phyloP scores from a whole-genome alignment of 140 eudicot species.

The Bidens hawaiensis region DNA sequence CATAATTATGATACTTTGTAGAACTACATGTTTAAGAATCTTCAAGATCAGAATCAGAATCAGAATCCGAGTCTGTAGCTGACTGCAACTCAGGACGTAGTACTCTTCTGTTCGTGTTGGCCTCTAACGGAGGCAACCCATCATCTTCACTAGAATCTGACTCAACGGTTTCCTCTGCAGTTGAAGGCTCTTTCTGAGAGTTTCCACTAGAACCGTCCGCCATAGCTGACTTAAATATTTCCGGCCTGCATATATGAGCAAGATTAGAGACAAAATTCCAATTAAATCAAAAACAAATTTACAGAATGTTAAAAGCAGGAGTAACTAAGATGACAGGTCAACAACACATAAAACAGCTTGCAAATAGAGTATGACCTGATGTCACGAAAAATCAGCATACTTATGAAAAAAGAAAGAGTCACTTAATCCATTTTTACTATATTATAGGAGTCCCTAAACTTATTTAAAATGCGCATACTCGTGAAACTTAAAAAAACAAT shows the following conservation, averaged over 20 bases:
- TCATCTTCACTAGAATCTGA: slow-evolving; percentile 57
- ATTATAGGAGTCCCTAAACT: not conserved
- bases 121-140: slow-evolving; percentile 74
- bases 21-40: slow-evolving; percentile 10
- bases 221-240: slow-evolving; percentile 34
- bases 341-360: not conserved
- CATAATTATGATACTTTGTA: not conserved
- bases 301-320: not conserved
- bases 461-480: not conserved
- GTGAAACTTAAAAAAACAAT: not conserved
- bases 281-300: no score
- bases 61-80: slow-evolving; percentile 33
- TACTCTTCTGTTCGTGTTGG: slow-evolving; percentile 61
- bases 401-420: no score
- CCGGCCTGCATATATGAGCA: slow-evolving; percentile 53
- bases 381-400: not conserved
- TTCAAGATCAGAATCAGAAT: slow-evolving; percentile 35
- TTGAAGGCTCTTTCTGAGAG: slow-evolving; percentile 15
- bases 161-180: slow-evolving; percentile 35
- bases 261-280: not conserved
- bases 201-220: slow-evolving; percentile 23
- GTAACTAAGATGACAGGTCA: not conserved
- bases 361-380: not conserved
- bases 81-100: slow-evolving; percentile 24
- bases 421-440: not conserved